A percentile compares a stretch with the other conserved stretches of the same genome.
Evolutionary conservation across 495 filamentous ascomycete species (phyloP).

Genomic region (Penicillium cinerascens): DNA sequence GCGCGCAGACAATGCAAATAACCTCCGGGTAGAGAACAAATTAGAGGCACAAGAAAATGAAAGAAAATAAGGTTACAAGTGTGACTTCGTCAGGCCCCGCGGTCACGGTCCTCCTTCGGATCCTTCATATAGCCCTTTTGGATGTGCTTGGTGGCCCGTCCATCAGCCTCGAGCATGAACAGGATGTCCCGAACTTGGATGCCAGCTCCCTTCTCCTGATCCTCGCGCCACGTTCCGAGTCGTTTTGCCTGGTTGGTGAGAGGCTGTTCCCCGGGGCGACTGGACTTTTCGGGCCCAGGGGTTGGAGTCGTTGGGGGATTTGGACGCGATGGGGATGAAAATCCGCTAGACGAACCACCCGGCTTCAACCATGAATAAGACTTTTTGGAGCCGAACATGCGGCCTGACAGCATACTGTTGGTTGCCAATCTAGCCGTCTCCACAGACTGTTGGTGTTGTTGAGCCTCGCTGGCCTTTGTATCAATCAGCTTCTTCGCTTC

Average conservation of each 20-base stretch:
- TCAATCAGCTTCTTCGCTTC: slow-evolving; percentile 50
- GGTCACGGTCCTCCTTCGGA: slow-evolving; percentile 42
- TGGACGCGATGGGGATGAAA: slow-evolving; percentile 38
- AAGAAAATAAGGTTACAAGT: slow-evolving; percentile 22
- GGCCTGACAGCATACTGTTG: slow-evolving; percentile 42
- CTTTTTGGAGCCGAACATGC: slow-evolving; percentile 45
- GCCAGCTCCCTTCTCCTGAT: slow-evolving; percentile 41
- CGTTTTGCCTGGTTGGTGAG: slow-evolving; percentile 26
- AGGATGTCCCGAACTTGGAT: slow-evolving; percentile 51
- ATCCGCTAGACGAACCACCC: slow-evolving; percentile 35
- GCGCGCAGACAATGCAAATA: slow-evolving; percentile 23
- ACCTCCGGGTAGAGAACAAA: slow-evolving; percentile 10
- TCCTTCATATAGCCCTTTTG: slow-evolving; percentile 46
- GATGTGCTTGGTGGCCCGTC: slow-evolving; percentile 41
- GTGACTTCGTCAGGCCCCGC: slow-evolving; percentile 21
- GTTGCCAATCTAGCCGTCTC: slow-evolving; percentile 47
- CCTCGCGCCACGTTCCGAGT: slow-evolving; percentile 48
- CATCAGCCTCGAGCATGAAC: slow-evolving; percentile 50
- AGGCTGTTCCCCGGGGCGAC: slow-evolving; percentile 25
- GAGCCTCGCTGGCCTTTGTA: slow-evolving; percentile 46
- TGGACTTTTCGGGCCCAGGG: slow-evolving; percentile 31
- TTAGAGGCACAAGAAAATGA: slow-evolving; percentile 9
- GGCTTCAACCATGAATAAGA: slow-evolving; percentile 46
- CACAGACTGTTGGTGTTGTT: slow-evolving; percentile 49
- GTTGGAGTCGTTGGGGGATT: slow-evolving; percentile 31